Evolutionary conservation across 1,139 yeast genomes (phyloP), one percentile per base, ranked within the genome.

Genomic region (Candida tetrigidarum): DNA sequence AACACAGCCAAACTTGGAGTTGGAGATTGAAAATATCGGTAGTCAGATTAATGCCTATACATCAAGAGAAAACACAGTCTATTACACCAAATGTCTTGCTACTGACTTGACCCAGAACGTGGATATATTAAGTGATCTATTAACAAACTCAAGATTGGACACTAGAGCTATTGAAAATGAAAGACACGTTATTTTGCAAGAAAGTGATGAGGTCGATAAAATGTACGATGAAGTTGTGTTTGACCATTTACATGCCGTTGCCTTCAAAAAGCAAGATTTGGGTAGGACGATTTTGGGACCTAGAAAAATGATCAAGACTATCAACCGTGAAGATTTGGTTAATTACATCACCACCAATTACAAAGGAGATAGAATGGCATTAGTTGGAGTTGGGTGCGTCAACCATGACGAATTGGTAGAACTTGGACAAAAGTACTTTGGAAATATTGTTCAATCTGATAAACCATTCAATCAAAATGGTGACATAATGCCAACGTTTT

Each of bases 221-320:
- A 91, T 90, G 95, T 88, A 89, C 62, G 99, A 93, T 64, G 99
- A 93, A 66, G 98, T 93, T 38, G 96, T 95, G 11, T 95, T 95
- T 66, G 99, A 93, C 68, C 96, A 95, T 66, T 75, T 93, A 47
- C 99, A 93, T 69, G 90, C 96, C 36, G 90, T 92, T 25, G 92
- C 96, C 7, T 93, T 81, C 72, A 88, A 82, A 63, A 84, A 81
- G 53, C 99, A 95, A 67, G 96, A 97, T 43, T 76, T 93, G 53
- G 99, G 99, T 20, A 84, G 98, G 67, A 95, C 99, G n/a, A 93
- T 93, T 50, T 74, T 93, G 51, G 99, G 99, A 0, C 99, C 99
- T 16, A 79, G 92, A 50, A 90, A 88, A 51, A 85, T 91, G 66
- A 93, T 93, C 60, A 80, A 81, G 61, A 81, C 92, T 39, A 90